A percentile compares a stretch with the other conserved stretches of the same genome.
Conservation (phyloP, 495 filamentous ascomycete species). For the Trichodelitschia bisporula region DNA sequence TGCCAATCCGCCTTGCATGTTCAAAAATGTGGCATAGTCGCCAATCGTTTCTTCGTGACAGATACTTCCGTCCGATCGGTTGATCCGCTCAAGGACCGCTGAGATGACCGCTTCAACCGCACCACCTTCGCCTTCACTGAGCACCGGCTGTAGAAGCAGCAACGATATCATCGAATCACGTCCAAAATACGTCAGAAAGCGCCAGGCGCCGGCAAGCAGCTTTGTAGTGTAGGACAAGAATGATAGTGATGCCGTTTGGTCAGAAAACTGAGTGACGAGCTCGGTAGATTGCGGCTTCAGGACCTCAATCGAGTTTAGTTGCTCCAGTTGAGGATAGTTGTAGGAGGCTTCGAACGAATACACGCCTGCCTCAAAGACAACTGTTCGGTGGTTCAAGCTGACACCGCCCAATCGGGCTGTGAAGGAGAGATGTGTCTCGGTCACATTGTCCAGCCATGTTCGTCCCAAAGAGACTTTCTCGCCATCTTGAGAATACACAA, state of each 20-base stretch:
- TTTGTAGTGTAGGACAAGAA: conserved; percentile 39
- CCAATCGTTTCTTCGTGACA: conserved; percentile 44
- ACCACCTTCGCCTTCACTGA: conserved; percentile 28
- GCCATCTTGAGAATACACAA: conserved; percentile 16
- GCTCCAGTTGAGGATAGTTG: conserved; percentile 34
- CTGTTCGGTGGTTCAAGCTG: conserved; percentile 13
- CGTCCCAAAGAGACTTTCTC: conserved; percentile 24
- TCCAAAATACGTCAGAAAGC: conserved; percentile 43
- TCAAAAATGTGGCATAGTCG: conserved; percentile 36
- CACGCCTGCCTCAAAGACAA: conserved; percentile 23
- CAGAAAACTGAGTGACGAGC: conserved; percentile 21
- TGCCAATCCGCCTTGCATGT: conserved; percentile 24
- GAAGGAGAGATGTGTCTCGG: conserved; percentile 25
- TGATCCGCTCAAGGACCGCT: conserved; percentile 32
- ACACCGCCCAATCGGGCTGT: conserved; percentile 9
- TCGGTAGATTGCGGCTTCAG: conserved; percentile 21
- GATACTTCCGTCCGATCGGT: conserved; percentile 30
- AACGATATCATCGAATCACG: conserved; percentile 36
- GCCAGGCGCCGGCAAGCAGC: conserved; percentile 37
- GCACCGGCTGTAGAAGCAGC: conserved; percentile 29
- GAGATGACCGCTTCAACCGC: conserved; percentile 35
- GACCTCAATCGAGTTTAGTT: conserved; percentile 22
- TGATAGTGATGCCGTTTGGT: conserved; percentile 26
- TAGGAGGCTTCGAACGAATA: conserved; percentile 33
- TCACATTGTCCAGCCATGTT: conserved; percentile 36